Base-by-base conservation (phyloP, 1,284 basidiomycete genomes). In the Vanrija sp. region DNA sequence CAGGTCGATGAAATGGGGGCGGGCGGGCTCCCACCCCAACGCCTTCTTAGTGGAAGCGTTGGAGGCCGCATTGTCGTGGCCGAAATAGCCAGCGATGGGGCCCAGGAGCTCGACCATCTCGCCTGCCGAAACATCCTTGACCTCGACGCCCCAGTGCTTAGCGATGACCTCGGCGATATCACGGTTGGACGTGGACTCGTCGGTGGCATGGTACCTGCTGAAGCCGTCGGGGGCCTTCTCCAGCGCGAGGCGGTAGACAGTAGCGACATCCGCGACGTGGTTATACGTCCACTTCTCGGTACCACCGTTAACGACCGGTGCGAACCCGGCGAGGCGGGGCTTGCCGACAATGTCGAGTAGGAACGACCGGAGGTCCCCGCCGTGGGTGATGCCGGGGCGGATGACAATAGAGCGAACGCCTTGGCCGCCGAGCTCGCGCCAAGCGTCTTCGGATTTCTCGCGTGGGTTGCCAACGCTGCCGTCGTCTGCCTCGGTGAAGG, bases 241-340 rank as follows among this genome's bases (percentile, higher is more conserved):
- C 5, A 65, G 55, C 3, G 49, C 66, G 23, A 29, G 28, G 49
- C 18, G 19, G 51, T 73, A 71, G 6, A 71, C 46, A 6, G 10
- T 43, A 0, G 65, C 70, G 2, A 58, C 62, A 51, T 72, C 72
- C 8, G 58, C 40, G 38, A 63, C 60, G 55, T 68, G 59, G 8
- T 58, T 55, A 6, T 62, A 38, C 1, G 62, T 55, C 64, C 64
- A 65, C 15, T 42, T 29, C 45, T 58, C 60, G 1, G 15, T 6
- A 3, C 60, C 60, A 1, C 66, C 58, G 2, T 47, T 64, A 34
- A 68, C 46, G 54, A 61, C 65, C 1, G 54, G 58, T 10, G 61
- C 43, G 40, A 42, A 54, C 1, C 67, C 66, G 6, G n/a, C 48
- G 42, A 55, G 34, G 10, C 49, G 53, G n/a, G 66, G 60, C 1